These are phyloP conservation scores for Ustilago trichophora DNA, from an alignment of 1,284 basidiomycete species.

Conservation along the genomic window DNA sequence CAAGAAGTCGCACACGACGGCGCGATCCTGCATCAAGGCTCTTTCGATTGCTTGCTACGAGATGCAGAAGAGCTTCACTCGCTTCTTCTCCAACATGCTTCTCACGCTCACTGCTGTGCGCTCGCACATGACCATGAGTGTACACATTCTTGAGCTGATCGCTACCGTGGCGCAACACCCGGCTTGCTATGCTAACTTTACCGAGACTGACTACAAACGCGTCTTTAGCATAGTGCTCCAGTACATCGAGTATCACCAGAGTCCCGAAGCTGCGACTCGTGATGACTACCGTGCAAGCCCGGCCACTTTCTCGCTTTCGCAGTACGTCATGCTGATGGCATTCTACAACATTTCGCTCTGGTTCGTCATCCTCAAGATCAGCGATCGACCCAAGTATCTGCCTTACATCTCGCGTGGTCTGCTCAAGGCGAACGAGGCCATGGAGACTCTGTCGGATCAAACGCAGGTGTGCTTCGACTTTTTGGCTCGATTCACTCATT, in stretches of 20 bases:
- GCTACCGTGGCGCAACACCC: constrained; percentile 84
- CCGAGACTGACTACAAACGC: constrained; percentile 88
- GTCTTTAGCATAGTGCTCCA: constrained; percentile 94
- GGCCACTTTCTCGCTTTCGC: constrained; percentile 82
- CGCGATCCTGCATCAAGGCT: constrained; percentile 90
- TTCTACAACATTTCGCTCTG: constrained; percentile 94
- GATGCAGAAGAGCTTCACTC: constrained; percentile 82
- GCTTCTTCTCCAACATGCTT: constrained; percentile 78
- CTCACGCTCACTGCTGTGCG: constrained; percentile 92
- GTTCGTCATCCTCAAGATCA: constrained; percentile 90
- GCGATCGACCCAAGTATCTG: constrained; percentile 83
- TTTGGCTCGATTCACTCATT: constrained; percentile 93
- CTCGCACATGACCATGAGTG: constrained; percentile 89
- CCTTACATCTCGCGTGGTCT: constrained; percentile 87
- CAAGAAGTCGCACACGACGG: constrained; percentile 77
- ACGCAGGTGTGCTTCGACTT: constrained; percentile 98
- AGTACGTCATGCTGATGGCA: constrained; percentile 92
- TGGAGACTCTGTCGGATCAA: constrained; percentile 80
- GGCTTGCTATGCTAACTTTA: constrained; percentile 87
- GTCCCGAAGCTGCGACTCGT: constrained; percentile 51
- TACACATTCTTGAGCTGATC: constrained; percentile 94
- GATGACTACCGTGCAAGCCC: constrained; percentile 62
- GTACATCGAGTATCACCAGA: constrained; percentile 80
- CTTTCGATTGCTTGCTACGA: constrained; percentile 90
- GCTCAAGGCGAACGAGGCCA: constrained; percentile 84